Conservation (phyloP, 305 asterid genomes). For the Fraxinus platypoda region DNA sequence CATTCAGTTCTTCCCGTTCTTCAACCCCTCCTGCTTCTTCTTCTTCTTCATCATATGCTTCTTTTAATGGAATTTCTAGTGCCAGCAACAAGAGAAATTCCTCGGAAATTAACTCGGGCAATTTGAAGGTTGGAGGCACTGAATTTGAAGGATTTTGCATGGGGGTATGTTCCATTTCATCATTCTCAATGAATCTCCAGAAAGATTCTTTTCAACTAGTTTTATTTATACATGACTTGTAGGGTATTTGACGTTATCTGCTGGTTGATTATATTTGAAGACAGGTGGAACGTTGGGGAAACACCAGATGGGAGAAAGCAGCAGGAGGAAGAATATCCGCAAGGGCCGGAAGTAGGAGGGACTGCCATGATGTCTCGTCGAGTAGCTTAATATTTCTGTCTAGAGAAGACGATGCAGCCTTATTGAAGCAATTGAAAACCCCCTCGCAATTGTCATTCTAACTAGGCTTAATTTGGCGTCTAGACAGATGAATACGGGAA, state of each 20-base stretch:
- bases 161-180: constrained; percentile 36
- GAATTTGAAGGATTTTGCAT: constrained; percentile 49
- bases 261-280: constrained; percentile 8
- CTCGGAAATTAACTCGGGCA: constrained; percentile 29
- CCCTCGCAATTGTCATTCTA: neutral
- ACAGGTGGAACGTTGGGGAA: constrained; percentile 36
- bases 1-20: constrained; percentile 32
- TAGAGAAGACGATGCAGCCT: neutral
- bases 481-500: neutral
- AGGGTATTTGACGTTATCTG: neutral
- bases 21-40: constrained; percentile 33
- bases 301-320: constrained; percentile 30
- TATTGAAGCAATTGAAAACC: neutral
- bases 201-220: neutral
- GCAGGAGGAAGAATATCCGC: constrained; percentile 34
- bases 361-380: too few species aligned
- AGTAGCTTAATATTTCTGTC: neutral
- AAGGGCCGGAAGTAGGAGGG: constrained; percentile 35
- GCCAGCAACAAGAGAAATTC: constrained; percentile 43
- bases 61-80: constrained; percentile 23
- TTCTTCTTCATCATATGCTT: constrained; percentile 35
- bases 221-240: neutral
- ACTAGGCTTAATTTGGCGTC: neutral
- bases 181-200: neutral
- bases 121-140: constrained; percentile 12